phyloP scores from a whole-genome alignment of 495 filamentous ascomycete genomes.

The Penicillium coprophilum region DNA sequence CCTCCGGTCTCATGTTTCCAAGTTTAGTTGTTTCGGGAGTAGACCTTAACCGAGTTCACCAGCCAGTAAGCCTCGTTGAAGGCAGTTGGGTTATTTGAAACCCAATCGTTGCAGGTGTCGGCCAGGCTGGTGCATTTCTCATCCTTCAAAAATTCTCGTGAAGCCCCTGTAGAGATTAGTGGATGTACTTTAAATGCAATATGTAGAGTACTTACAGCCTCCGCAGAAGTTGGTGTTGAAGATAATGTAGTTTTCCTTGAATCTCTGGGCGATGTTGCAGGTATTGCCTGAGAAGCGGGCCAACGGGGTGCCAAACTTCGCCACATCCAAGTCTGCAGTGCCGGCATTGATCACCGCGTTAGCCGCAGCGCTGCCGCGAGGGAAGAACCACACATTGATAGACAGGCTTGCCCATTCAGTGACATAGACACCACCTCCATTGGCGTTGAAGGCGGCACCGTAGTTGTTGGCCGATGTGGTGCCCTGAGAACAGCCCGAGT shows the following conservation, averaged over 20 bases:
- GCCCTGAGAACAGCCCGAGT: neutral
- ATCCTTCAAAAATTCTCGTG: neutral
- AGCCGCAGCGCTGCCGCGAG: conserved; percentile 30
- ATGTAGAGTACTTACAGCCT: neutral
- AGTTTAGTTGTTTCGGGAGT: neutral
- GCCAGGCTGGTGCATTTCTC: neutral
- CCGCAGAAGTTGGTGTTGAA: conserved; percentile 1
- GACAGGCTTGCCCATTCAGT: conserved; percentile 53
- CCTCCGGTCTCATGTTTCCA: neutral
- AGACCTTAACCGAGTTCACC: neutral
- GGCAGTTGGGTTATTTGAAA: neutral
- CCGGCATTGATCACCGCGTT: neutral
- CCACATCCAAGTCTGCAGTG: neutral
- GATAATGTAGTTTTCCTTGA: neutral
- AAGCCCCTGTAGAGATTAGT: neutral
- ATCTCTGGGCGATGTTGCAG: neutral
- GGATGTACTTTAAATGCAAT: neutral
- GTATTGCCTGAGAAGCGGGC: neutral
- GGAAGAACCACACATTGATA: conserved; percentile 57
- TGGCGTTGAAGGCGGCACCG: conserved; percentile 50
- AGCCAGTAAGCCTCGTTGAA: neutral
- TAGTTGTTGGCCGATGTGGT: conserved; percentile 31
- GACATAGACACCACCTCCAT: conserved; percentile 53
- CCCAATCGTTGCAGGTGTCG: neutral
- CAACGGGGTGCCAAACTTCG: neutral